These are phyloP conservation scores for Anisogramma anomala DNA, from an alignment of 2,329 filamentous ascomycete genomes.

Conservation along the genomic window DNA sequence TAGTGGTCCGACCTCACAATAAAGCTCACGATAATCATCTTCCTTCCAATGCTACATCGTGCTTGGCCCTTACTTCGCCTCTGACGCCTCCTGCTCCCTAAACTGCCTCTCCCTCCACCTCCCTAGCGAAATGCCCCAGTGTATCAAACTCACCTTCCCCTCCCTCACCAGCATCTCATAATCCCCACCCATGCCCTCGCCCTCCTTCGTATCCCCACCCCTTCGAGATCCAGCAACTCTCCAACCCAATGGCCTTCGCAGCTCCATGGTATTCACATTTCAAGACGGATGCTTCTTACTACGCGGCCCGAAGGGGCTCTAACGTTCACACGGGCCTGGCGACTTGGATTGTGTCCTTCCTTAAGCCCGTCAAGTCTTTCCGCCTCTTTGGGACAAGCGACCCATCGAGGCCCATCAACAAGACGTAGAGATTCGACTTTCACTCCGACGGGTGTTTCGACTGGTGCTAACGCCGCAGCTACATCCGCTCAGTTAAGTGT, in stretches of 20 bases:
- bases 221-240: slow-evolving; percentile 55
- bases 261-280: too few relatives aligned
- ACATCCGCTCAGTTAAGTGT: too few relatives aligned
- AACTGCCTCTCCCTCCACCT: slow-evolving; percentile 30
- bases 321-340: too few relatives aligned
- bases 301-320: too few relatives aligned
- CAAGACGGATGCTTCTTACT: too few relatives aligned
- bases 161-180: slow-evolving; percentile 15
- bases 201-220: slow-evolving; percentile 27
- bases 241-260: slow-evolving; percentile 46
- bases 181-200: slow-evolving; percentile 14
- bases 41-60: neutral
- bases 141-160: slow-evolving; percentile 25
- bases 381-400: too few relatives aligned
- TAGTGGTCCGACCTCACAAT: neutral
- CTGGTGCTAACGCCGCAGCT: too few relatives aligned
- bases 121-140: slow-evolving; percentile 28
- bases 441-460: too few relatives aligned
- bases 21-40: neutral
- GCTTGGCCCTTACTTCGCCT: neutral
- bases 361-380: too few relatives aligned
- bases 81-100: slow-evolving; percentile 5
- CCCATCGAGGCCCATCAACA: too few relatives aligned
- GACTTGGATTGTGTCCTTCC: too few relatives aligned
- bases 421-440: too few relatives aligned